These are phyloP conservation scores for Odonthalia washingtoniensis DNA, from an alignment of 31 red algal genomes.

Conservation along the genomic window DNA sequence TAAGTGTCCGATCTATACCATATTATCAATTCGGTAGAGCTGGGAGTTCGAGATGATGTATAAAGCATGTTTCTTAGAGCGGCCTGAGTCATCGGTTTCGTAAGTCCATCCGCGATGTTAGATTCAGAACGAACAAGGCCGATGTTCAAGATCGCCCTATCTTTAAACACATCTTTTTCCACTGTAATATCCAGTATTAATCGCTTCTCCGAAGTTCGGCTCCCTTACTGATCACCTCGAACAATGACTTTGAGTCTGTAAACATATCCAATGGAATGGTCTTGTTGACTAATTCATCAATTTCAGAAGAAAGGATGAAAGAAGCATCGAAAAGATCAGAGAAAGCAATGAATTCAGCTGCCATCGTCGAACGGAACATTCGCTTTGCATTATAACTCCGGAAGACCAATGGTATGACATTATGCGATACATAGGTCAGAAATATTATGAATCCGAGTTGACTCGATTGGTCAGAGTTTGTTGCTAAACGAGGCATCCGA, in stretches of 20 bases:
- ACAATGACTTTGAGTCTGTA: conserved; percentile 11
- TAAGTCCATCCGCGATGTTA: conserved; percentile 46
- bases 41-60: no score
- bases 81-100: conserved; percentile 20
- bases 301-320: neutral
- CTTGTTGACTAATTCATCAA: neutral
- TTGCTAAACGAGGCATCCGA: conserved; percentile 52
- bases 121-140: conserved; percentile 32
- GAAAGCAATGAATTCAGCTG: no score
- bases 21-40: no score
- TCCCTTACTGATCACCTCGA: conserved; percentile 37
- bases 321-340: conserved; percentile 33
- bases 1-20: no score
- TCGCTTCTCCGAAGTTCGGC: conserved; percentile 28
- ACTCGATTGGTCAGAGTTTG: conserved; percentile 15
- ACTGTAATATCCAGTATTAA: conserved; percentile 43
- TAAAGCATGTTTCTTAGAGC: no score
- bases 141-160: conserved; percentile 33
- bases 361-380: conserved; percentile 21
- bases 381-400: conserved; percentile 15
- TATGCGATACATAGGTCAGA: neutral
- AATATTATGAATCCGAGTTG: conserved; percentile 37
- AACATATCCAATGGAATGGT: neutral
- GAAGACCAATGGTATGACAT: conserved; percentile 23
- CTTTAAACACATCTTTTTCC: conserved; percentile 20